Evolutionary conservation across 2,329 filamentous ascomycete genomes (phyloP).

Genomic region (Trichoderma cornu-damae): DNA sequence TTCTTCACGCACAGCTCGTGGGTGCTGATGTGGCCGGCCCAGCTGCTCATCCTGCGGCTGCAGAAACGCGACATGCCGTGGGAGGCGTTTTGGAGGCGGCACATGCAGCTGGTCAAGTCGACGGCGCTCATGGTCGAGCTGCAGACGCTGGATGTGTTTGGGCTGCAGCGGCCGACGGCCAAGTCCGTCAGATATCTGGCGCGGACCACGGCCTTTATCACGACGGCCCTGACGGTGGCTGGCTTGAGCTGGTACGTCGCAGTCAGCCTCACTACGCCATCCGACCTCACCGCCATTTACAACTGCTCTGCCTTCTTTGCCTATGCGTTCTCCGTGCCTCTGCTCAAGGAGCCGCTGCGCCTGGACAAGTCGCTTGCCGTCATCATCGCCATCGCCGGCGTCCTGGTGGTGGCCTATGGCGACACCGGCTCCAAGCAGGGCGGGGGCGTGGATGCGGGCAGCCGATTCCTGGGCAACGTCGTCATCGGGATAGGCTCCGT

Average conservation of each 20-base stretch:
- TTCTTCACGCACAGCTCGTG: constrained; percentile 96
- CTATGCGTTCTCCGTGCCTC: constrained; percentile 89
- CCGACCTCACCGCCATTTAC: constrained; percentile 95
- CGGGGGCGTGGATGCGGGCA: constrained; percentile 50
- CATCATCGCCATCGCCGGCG: constrained; percentile 77
- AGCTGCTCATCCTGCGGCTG: constrained; percentile 72
- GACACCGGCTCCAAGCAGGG: constrained; percentile 50
- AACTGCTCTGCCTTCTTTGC: constrained; percentile 99
- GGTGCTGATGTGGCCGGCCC: constrained; percentile 80
- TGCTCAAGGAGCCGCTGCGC: constrained; percentile 79
- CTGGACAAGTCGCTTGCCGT: constrained; percentile 84
- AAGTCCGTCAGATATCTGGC: constrained; percentile 59
- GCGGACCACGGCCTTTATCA: constrained; percentile 74
- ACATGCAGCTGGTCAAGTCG: constrained; percentile 46
- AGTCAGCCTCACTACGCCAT: constrained; percentile 86
- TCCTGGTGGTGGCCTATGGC: constrained; percentile 93
- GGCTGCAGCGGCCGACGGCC: constrained; percentile 32
- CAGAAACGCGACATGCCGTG: constrained; percentile 76
- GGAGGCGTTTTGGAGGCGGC: constrained; percentile 74
- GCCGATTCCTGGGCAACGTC: constrained; percentile 76
- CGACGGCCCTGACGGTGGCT: constrained; percentile 79
- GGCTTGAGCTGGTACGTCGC: constrained; percentile 95
- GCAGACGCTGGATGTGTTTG: constrained; percentile 63
- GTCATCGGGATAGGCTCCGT: constrained; percentile 88
- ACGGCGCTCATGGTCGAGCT: constrained; percentile 78